A percentile compares a stretch with the other conserved stretches of the same genome.
These are phyloP conservation scores for Ogataea kodamae DNA, from an alignment of 805 yeast species.

Conservation along the genomic window DNA sequence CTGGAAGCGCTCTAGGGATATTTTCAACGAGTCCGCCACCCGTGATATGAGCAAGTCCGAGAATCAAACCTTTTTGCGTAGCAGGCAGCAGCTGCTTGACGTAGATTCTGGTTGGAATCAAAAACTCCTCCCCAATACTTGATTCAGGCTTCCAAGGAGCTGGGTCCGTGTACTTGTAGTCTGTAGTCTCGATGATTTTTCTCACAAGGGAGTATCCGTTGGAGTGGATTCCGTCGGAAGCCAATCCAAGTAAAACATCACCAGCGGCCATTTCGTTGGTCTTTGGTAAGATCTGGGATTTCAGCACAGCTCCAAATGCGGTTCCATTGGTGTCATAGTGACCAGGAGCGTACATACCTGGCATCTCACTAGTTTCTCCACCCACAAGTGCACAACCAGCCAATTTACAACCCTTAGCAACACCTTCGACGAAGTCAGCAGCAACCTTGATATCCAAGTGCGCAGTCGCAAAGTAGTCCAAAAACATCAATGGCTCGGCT, in stretches of 20 bases:
- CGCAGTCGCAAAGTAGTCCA: conserved; percentile 96
- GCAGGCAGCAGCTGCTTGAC: conserved; percentile 85
- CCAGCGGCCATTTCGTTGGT: conserved; percentile 67
- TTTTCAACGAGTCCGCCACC: conserved; percentile 98
- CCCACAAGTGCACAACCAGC: conserved; percentile 98
- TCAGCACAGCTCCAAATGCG: conserved; percentile 93
- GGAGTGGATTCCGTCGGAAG: conserved; percentile 92
- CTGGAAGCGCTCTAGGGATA: conserved; percentile 91
- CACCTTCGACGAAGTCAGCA: conserved; percentile 87
- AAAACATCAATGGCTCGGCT: conserved; percentile 93
- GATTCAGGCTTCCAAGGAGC: conserved; percentile 82
- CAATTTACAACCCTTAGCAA: conserved; percentile 90
- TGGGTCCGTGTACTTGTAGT: conserved; percentile 61
- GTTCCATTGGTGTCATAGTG: conserved; percentile 99
- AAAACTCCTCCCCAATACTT: conserved; percentile 80
- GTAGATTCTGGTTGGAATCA: conserved; percentile 90
- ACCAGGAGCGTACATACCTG: conserved; percentile 93
- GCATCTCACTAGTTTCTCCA: conserved; percentile 99
- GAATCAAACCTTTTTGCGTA: conserved; percentile 59
- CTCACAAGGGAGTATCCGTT: conserved; percentile 95
- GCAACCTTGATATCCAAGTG: conserved; percentile 81
- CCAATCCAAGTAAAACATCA: conserved; percentile 79
- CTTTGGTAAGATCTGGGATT: conserved; percentile 70
- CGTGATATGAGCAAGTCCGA: conserved; percentile 95
- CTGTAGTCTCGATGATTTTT: conserved; percentile 77